These are phyloP conservation scores for Fagopyrum tataricum DNA, from an alignment of 148 eudicot species.

Conservation along the genomic window DNA sequence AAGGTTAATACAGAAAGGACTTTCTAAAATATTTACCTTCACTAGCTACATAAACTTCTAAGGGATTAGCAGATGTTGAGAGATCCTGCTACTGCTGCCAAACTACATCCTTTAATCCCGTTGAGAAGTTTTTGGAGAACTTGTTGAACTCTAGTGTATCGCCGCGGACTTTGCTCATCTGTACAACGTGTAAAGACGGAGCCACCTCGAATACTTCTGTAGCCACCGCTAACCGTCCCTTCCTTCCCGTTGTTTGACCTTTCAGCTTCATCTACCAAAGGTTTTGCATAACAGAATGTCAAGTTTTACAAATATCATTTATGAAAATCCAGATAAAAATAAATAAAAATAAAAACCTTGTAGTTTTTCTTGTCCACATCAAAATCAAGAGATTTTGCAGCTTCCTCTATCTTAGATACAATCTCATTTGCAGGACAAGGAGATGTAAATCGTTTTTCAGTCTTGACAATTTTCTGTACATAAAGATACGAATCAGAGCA, in stretches of 20 bases:
- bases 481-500: background rate
- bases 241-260: slow-evolving; percentile 82
- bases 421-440: slow-evolving; percentile 70
- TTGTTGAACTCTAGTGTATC: slow-evolving; percentile 82
- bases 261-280: slow-evolving; percentile 64
- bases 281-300: slow-evolving; percentile 11
- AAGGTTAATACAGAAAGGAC: too few species aligned
- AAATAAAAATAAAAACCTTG: slow-evolving; percentile 27
- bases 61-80: background rate
- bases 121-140: background rate
- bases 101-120: background rate
- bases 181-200: slow-evolving; percentile 42
- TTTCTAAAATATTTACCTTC: too few species aligned
- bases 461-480: slow-evolving; percentile 44
- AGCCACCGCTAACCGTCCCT: slow-evolving; percentile 85
- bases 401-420: slow-evolving; percentile 72
- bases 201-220: slow-evolving; percentile 90
- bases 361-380: slow-evolving; percentile 66
- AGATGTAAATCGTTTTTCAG: slow-evolving; percentile 76
- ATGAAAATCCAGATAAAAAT: slow-evolving; percentile 16
- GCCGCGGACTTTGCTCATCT: slow-evolving; percentile 28
- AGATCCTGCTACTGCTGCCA: background rate
- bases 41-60: too few species aligned
- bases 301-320: too few species aligned
- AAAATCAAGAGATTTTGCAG: slow-evolving; percentile 78